Base-by-base conservation (phyloP, 2,329 filamentous ascomycete species). In the Xylaria digitata region DNA sequence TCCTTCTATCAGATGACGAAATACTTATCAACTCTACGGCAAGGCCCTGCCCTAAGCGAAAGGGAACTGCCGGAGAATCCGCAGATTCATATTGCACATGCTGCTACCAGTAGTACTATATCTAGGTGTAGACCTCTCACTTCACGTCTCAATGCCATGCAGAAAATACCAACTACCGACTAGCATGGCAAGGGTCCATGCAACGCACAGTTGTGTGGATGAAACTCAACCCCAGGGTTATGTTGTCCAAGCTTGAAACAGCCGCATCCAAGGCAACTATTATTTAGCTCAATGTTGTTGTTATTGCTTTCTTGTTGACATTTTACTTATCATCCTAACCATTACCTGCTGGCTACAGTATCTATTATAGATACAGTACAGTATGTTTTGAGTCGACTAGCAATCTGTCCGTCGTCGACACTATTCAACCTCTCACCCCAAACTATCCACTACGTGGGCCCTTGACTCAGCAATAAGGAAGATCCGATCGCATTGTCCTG, bases 231-330 rank as follows among this genome's bases (percentile, higher is more conserved):
- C 43, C 65, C 56, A 68, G 62, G 70, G 65, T 63, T 63, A 57
- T 62, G 53, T 48, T 64, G 43, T 69, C 65, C 63, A 65, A 53
- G 67, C 64, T 72, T 72, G 71, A 73, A 74, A 71, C 71, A 63
- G 49, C 60, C 60, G 30, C 63, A 45, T 40, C 34, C 42, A n/a
- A 53, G 19, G 37, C 55, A 48, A 52, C 17, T 52, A 17, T 21
- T 34, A 23, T 55, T 30, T 30, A 30, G 19, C 42, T 7, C 6
- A 17, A 19, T n/a, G 7, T n/a, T 32, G 8, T 52, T 52, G 26
- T 52, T 55, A 8, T 26, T 23, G 5, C 26, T 26, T 49, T 19
- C 26, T 30, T 56, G 26, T 48, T 45, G 26, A 50, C 32, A 6
- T 26, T 50, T 26, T 26, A 26, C 26, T 5, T 26, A 26, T 26